These are phyloP conservation scores for Xerocomellus chrysenteron DNA, from an alignment of 768 basidiomycete genomes.

Conservation along the genomic window DNA sequence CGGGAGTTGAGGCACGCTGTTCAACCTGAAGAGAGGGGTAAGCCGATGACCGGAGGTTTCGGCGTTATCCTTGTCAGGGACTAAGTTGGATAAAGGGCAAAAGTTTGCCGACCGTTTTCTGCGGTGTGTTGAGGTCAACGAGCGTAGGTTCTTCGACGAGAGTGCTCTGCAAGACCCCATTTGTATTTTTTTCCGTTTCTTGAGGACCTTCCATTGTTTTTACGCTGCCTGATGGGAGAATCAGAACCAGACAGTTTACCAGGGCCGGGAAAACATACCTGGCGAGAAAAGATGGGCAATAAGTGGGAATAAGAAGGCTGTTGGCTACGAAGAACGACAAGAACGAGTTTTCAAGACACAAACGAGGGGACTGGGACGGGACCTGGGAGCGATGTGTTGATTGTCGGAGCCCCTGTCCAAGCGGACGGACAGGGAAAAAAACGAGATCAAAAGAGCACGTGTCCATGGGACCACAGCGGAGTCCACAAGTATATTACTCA, in stretches of 20 bases:
- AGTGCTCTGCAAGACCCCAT: slow-evolving; percentile 4
- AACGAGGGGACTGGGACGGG: slow-evolving; percentile 10
- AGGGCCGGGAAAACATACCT: slow-evolving; percentile 14
- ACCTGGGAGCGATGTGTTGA: slow-evolving; percentile 30
- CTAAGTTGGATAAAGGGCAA: slow-evolving; percentile 30
- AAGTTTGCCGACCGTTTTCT: slow-evolving; percentile 32
- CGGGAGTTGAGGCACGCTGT: slow-evolving; percentile 18
- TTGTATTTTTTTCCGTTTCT: slow-evolving; percentile 20
- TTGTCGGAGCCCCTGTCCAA: slow-evolving; percentile 39
- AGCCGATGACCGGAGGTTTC: slow-evolving; percentile 26
- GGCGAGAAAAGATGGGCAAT: not conserved
- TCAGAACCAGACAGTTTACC: slow-evolving; percentile 9
- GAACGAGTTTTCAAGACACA: slow-evolving; percentile 15
- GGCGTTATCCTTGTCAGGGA: slow-evolving; percentile 30
- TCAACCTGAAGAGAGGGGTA: slow-evolving; percentile 26
- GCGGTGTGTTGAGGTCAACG: slow-evolving; percentile 22
- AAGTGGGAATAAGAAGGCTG: not conserved
- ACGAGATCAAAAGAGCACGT: slow-evolving; percentile 36
- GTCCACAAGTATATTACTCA: slow-evolving; percentile 14
- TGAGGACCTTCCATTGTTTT: slow-evolving; percentile 34
- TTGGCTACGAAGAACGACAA: slow-evolving; percentile 7
- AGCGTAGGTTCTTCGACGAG: slow-evolving; percentile 23
- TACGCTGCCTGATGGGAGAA: slow-evolving; percentile 31
- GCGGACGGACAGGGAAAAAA: slow-evolving; percentile 37
- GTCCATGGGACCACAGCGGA: slow-evolving; percentile 20